A percentile compares a stretch with the other conserved stretches of the same genome.
Conservation (phyloP, 306 rosid genomes). For the Rosa rugosa region DNA sequence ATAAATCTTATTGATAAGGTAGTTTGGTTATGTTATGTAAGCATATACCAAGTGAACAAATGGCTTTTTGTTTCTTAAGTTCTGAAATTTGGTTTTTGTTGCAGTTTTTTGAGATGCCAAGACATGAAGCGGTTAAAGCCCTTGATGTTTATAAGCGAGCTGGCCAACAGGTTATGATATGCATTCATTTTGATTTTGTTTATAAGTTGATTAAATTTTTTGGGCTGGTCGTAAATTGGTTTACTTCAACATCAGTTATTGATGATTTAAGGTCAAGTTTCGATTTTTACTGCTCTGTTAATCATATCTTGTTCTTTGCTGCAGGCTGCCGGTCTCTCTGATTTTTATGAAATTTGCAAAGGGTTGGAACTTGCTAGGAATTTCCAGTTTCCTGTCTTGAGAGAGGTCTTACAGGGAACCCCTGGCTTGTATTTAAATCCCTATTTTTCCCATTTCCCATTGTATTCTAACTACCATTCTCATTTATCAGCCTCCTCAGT, state of each 20-base stretch:
- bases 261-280: constrained; percentile 6
- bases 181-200: neutral
- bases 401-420: constrained; percentile 60
- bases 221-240: neutral
- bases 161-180: constrained; percentile 81
- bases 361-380: constrained; percentile 97
- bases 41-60: constrained; percentile 4
- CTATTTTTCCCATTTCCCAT: neutral
- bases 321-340: constrained; percentile 84
- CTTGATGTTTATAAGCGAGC: constrained; percentile 94
- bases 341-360: constrained; percentile 91
- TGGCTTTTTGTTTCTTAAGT: constrained; percentile 7
- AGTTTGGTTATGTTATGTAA: constrained; percentile 25
- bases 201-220: neutral
- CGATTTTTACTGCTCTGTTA: neutral
- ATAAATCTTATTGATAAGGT: constrained; percentile 99
- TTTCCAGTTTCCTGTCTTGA: constrained; percentile 91
- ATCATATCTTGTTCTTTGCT: constrained; percentile 27
- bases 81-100: constrained; percentile 21
- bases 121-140: constrained; percentile 90
- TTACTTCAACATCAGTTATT: neutral
- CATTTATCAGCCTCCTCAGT: constrained; percentile 83
- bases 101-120: constrained; percentile 99
- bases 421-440: constrained; percentile 8
- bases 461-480: constrained; percentile 20